Percentiles rank a stretch among this genome's conserved stretches.
These are phyloP conservation scores for Paecilomyces fulvus DNA, from an alignment of 2,329 filamentous ascomycete genomes.

Conservation along the genomic window DNA sequence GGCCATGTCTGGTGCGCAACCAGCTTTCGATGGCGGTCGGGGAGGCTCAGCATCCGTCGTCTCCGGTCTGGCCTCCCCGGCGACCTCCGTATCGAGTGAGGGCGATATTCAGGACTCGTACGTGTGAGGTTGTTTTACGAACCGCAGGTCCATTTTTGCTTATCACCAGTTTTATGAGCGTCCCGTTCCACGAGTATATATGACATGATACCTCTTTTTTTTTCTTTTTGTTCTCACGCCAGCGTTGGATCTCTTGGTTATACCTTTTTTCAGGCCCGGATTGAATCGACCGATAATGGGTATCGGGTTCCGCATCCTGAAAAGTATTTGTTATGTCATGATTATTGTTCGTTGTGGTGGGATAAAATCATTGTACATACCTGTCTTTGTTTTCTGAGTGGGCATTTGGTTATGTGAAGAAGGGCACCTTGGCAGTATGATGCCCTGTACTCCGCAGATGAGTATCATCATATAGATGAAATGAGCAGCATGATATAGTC, in stretches of 20 bases:
- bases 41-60: constrained; percentile 26
- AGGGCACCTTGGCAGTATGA: background rate
- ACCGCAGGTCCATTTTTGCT: background rate
- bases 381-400: background rate
- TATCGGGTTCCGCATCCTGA: background rate
- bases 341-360: background rate
- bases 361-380: background rate
- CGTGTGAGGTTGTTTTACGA: background rate
- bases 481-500: background rate
- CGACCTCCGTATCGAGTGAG: constrained; percentile 24
- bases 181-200: background rate
- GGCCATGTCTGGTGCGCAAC: constrained; percentile 16
- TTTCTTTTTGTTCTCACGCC: background rate
- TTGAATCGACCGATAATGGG: background rate
- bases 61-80: constrained; percentile 29
- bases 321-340: background rate
- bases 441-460: background rate
- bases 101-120: constrained; percentile 20
- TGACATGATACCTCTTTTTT: background rate
- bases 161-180: background rate
- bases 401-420: background rate
- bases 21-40: constrained; percentile 8
- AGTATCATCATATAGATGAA: background rate
- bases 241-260: background rate
- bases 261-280: background rate